Base-by-base conservation (phyloP, 2,329 filamentous ascomycete genomes). In the Achaetomium macrosporum region DNA sequence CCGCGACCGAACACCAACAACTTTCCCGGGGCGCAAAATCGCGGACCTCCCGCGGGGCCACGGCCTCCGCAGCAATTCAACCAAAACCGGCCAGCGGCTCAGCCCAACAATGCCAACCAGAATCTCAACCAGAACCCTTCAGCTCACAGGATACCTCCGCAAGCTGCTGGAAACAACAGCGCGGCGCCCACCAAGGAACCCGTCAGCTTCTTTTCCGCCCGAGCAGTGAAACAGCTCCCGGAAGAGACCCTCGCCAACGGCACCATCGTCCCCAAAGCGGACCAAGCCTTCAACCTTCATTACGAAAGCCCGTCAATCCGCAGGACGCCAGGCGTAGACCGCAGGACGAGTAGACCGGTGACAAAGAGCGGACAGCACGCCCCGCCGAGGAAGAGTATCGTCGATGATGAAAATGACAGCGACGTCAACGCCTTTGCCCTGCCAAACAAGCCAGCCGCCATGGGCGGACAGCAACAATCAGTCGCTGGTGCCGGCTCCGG, bases 241-340 rank as follows among this genome's bases (percentile, higher is more conserved):
- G 77, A 81, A 53, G 72, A 69, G 55, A 72, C 68, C 39, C 72
- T 73, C 57, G 66, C 60, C 43, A 71, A 66, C 10, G 70, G 71
- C 33, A 64, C 69, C 3, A 67, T 75, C 4, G 67, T 71, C 5
- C 73, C 73, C 3, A 68, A 73, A 36, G 69, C 71, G 8, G 72
- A 73, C 6, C 76, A 81, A 12, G 73, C 76, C 20, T 92, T 91
- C 67, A 86, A 91, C 61, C 87, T 86, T 2, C 83, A 83, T 53
- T 77, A 83, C 6, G 86, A 91, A 63, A 89, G 85, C 56, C 90
- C 91, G 0, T 93, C 90, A 0, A 90, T 96, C 64, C 82, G 89
- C 56, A 91, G 92, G 66, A 96, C 92, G 0, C 87, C 87, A 0
- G 91, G 91, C 2, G 79, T 96, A 37, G 90, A 96, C 63, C 89